A percentile compares a stretch with the other conserved stretches of the same genome.
Evolutionary conservation across 1,284 basidiomycete species (phyloP).

Genomic region (Ganoderma leucocontextum): DNA sequence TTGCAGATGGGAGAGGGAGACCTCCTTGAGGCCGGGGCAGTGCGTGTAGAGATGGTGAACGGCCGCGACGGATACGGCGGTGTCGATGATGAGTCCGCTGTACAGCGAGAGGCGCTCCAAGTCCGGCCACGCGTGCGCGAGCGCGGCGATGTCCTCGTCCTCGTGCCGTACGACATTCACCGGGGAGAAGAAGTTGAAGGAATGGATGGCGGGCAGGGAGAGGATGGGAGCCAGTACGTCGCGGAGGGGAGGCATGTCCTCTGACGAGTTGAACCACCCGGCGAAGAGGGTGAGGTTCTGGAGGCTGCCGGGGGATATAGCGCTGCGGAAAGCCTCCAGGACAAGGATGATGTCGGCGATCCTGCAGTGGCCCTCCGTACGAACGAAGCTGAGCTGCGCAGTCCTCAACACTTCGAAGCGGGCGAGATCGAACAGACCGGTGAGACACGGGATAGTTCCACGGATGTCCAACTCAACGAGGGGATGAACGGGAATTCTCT

Average conservation of each 20-base stretch:
- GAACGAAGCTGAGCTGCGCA: background rate
- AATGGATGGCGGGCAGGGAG: background rate
- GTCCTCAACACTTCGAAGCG: background rate
- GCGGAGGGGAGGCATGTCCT: background rate
- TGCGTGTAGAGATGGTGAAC: background rate
- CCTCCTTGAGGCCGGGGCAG: background rate
- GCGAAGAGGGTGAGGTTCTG: background rate
- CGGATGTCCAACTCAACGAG: background rate
- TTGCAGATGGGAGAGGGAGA: background rate
- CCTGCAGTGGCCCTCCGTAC: background rate
- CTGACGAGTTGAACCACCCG: background rate
- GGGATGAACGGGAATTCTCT: background rate
- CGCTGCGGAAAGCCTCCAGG: background rate
- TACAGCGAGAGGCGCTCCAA: background rate
- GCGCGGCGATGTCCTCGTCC: background rate
- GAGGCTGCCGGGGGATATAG: background rate
- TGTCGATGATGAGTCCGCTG: background rate
- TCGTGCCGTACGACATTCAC: background rate
- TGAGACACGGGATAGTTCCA: background rate
- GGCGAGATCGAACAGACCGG: background rate
- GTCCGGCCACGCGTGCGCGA: background rate
- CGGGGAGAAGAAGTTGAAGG: background rate
- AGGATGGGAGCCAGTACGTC: background rate
- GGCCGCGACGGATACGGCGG: background rate
- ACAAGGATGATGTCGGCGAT: background rate